Conservation (phyloP, 179 eudicot genomes). For the Carnegiea gigantea region DNA sequence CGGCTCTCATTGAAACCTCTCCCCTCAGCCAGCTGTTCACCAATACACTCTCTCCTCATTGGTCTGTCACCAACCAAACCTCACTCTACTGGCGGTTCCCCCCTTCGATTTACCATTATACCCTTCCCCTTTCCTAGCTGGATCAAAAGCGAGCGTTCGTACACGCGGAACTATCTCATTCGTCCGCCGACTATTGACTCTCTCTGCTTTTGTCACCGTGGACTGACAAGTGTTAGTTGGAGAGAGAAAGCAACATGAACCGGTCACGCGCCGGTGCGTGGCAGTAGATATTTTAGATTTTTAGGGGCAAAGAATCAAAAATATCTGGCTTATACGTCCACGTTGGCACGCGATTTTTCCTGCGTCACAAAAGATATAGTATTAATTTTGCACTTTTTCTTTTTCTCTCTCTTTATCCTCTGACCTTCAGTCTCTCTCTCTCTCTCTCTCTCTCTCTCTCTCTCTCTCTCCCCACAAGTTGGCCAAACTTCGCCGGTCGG, state of each 20-base stretch:
- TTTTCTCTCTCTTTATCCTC: not conserved
- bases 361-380: slow-evolving; percentile 21
- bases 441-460: slow-evolving; percentile 7
- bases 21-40: slow-evolving; percentile 11
- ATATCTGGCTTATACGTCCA: slow-evolving; percentile 47
- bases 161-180: slow-evolving; percentile 5
- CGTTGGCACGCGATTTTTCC: slow-evolving; percentile 31
- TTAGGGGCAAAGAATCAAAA: slow-evolving; percentile 22
- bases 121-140: slow-evolving; percentile 12
- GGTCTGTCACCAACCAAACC: slow-evolving; percentile 18
- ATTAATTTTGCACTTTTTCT: slow-evolving; percentile 36
- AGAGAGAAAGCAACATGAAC: not conserved
- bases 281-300: not conserved
- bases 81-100: slow-evolving; percentile 4
- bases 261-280: slow-evolving; percentile 1
- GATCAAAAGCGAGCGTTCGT: not conserved
- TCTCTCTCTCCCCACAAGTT: not conserved
- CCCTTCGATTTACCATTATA: not conserved
- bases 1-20: not conserved
- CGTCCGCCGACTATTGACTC: slow-evolving; percentile 14
- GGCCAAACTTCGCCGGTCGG: not conserved
- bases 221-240: not conserved
- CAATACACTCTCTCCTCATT: slow-evolving; percentile 16
- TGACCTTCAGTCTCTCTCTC: not conserved
- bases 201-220: not conserved